Base-by-base conservation (phyloP, 1,284 basidiomycete species). In the Inonotus obliquus region DNA sequence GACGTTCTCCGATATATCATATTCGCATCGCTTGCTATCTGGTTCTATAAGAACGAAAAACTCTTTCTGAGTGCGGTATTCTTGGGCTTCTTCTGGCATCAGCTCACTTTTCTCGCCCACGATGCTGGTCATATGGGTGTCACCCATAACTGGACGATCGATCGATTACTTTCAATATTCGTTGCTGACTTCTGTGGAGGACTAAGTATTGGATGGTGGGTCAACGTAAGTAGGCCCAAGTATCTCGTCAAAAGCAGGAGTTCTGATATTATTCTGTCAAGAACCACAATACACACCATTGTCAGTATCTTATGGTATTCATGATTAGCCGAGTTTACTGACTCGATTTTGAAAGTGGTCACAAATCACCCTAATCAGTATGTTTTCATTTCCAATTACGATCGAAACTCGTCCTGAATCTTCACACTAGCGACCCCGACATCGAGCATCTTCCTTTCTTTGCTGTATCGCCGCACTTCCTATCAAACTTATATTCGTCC, bases 241-340 rank as follows among this genome's bases (percentile, higher is more conserved):
- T 41, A 4, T 55, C 29, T 57, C 47, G 14, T 57, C 65, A 52
- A n/a, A 64, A 63, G 53, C 63, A 65, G 23, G 62, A 49, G 47
- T 60, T 39, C 32, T 13, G 27, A 25, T 29, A 35, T 61, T 61
- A 21, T 66, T 63, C 32, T 53, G 54, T 23, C 55, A 17, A 95
- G 92, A 98, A 97, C 72, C 96, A 99, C 74, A 98, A 99, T 69
- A 86, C 97, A 55, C 96, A 99, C 77, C 96, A 99, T 77, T 81
- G 86, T 88, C 72, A 78, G 85, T 79, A n/a, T 4, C 57, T 44
- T 52, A 41, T 63, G 11, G 17, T 7, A 21, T 44, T 21, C 41
- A n/a, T 17, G 17, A 56, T 66, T 38, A 58, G 67, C n/a, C 19
- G 65, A 66, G 66, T 66, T 63, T 53, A 37, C 63, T 61, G 19